phyloP scores from a whole-genome alignment of 305 asterid species.

The Lippia alba region DNA sequence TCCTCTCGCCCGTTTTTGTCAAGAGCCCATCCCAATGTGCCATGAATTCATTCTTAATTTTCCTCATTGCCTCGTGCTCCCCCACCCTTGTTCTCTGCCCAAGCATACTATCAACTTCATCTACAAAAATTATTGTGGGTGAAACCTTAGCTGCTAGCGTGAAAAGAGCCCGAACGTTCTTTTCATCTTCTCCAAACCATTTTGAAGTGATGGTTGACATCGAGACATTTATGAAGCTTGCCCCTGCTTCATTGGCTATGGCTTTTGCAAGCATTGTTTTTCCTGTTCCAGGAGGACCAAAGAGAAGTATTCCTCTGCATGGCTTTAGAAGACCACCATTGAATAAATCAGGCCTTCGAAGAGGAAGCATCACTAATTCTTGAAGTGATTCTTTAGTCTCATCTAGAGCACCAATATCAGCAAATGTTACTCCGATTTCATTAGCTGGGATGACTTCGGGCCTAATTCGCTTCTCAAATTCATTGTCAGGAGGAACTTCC shows the following conservation, averaged over 20 bases:
- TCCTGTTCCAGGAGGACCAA: constrained; percentile 98
- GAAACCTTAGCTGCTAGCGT: constrained; percentile 91
- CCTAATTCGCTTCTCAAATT: constrained; percentile 89
- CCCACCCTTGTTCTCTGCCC: constrained; percentile 95
- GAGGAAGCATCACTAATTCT: constrained; percentile 97
- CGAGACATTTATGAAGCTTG: constrained; percentile 93
- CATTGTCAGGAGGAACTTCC: constrained; percentile 90
- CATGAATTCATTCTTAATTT: constrained; percentile 91
- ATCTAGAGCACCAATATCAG: constrained; percentile 83
- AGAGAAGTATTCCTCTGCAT: constrained; percentile 91
- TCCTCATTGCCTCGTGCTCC: constrained; percentile 95
- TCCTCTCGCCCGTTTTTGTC: constrained; percentile 78
- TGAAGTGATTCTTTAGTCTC: constrained; percentile 90
- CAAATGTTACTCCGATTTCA: constrained; percentile 86
- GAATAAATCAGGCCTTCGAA: constrained; percentile 91
- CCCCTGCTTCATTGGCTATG: constrained; percentile 95
- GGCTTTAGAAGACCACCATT: constrained; percentile 95
- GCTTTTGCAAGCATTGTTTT: constrained; percentile 98
- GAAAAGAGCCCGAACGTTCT: constrained; percentile 93
- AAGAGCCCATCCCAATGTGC: constrained; percentile 90
- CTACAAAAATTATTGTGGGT: constrained; percentile 88
- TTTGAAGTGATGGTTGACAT: constrained; percentile 97
- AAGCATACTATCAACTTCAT: constrained; percentile 97
- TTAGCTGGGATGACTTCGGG: constrained; percentile 91
- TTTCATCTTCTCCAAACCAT: constrained; percentile 98